Base-by-base conservation (phyloP, 176 grass and related monocot genomes). In the Cenchrus purpureus region DNA sequence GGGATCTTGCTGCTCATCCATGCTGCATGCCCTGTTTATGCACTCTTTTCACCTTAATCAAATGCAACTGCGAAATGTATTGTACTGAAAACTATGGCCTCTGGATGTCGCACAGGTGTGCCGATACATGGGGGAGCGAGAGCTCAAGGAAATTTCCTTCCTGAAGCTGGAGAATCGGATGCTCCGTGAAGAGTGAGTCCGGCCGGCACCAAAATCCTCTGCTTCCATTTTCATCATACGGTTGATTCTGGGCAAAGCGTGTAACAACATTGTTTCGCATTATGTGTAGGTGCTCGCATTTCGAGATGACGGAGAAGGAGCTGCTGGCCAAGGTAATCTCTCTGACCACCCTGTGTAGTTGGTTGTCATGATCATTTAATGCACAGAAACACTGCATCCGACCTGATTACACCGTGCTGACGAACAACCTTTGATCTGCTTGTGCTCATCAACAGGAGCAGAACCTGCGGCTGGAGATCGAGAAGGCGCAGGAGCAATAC, bases 111-210 rank as follows among this genome's bases (percentile, higher is more conserved):
- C 52, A 76, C 32, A 83, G 83, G 44, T 79, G 6, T 50, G 65
- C 50, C 48, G 66, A 17, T 66, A 66, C 52, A 80, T 56, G 84
- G 50, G 43, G 37, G 91, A 66, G 46, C 14, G 76, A 10, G 62
- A 59, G 12, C 50, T 63, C 8, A 87, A 67, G 13, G 84, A 89
- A 17, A 15, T 40, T 19, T 20, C 16, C 17, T 34, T 65, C 8
- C 19, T 92, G 87, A 89, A 87, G 69, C 4, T 54, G 45, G 91
- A 89, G 52, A 89, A 89, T 17, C 19, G 9, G 19, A 67, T 81
- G 31, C 77, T 87, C n/a, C 80, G 10, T 5, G 70, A 92, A 73
- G 76, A 89, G 91, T 89, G 68, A 81, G 91, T 45, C 16, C 0
- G 14, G 46, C 37, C 37, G 37, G 37, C 37, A 40, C 3, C 3